These are phyloP conservation scores for Fraxinus excelsior DNA, from an alignment of 257 asterid genomes.

Conservation along the genomic window DNA sequence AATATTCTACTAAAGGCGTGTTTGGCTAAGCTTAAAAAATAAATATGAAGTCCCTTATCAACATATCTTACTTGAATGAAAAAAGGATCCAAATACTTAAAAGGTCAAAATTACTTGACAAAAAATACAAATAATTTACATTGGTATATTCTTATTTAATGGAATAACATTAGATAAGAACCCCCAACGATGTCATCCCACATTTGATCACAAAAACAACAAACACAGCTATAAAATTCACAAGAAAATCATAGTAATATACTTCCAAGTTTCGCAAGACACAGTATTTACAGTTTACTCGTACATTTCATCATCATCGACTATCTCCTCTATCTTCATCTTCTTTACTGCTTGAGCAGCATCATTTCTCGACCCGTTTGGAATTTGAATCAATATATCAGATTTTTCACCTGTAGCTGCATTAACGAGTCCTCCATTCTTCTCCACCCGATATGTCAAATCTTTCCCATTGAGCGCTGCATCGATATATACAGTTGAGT, in stretches of 20 bases:
- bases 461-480: conserved; percentile 43
- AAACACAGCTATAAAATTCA: background rate
- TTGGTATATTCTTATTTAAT: background rate
- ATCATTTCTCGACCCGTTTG: conserved; percentile 39
- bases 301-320: conserved; percentile 67
- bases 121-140: background rate
- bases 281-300: conserved; percentile 24
- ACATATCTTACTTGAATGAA: no score
- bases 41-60: no score
- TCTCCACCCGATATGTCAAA: conserved; percentile 65
- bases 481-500: conserved; percentile 73
- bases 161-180: background rate
- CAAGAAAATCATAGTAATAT: background rate
- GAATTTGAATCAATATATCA: conserved; percentile 72
- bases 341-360: conserved; percentile 82
- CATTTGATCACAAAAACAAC: background rate
- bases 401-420: conserved; percentile 71
- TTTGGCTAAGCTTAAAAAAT: no score
- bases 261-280: background rate
- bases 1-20: no score
- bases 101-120: background rate
- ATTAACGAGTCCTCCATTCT: conserved; percentile 80
- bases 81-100: background rate
- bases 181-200: background rate
- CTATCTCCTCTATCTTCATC: conserved; percentile 75